phyloP scores from a whole-genome alignment of 2,329 filamentous ascomycete species.

The Ilyonectria destructans region DNA sequence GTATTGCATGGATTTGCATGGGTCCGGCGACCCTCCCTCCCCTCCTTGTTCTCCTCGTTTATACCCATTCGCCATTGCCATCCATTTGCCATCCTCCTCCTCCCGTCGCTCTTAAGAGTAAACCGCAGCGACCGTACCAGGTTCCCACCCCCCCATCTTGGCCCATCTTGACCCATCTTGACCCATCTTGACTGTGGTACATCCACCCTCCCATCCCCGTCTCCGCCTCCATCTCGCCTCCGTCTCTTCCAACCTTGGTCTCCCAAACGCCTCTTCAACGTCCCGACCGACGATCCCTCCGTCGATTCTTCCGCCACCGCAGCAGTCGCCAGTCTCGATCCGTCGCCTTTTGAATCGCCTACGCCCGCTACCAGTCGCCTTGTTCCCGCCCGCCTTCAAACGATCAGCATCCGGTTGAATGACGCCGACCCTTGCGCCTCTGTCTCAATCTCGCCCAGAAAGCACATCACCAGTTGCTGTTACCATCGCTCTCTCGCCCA shows the following conservation, averaged over 20 bases:
- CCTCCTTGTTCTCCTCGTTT: neutral
- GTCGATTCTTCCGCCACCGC: neutral
- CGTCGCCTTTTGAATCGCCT: neutral
- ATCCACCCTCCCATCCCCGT: conserved; percentile 1
- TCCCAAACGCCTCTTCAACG: conserved; percentile 6
- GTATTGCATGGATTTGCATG: neutral
- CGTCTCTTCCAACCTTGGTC: neutral
- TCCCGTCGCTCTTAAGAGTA: neutral
- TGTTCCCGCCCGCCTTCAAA: conserved; percentile 1
- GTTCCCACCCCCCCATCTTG: neutral
- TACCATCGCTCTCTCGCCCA: neutral
- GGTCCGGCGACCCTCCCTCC: neutral
- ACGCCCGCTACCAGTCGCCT: neutral
- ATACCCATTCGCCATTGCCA: neutral
- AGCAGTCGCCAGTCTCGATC: neutral
- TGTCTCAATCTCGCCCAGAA: conserved; percentile 1
- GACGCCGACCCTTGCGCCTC: neutral
- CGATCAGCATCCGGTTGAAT: neutral
- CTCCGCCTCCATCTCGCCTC: conserved; percentile 1
- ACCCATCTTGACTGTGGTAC: neutral
- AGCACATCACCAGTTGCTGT: neutral
- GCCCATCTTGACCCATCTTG: no score
- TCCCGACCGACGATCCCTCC: conserved; percentile 5
- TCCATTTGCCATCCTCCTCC: neutral
- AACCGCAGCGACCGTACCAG: neutral